Base-by-base conservation (phyloP, 148 eudicot species). In the Camellia granthamiana region DNA sequence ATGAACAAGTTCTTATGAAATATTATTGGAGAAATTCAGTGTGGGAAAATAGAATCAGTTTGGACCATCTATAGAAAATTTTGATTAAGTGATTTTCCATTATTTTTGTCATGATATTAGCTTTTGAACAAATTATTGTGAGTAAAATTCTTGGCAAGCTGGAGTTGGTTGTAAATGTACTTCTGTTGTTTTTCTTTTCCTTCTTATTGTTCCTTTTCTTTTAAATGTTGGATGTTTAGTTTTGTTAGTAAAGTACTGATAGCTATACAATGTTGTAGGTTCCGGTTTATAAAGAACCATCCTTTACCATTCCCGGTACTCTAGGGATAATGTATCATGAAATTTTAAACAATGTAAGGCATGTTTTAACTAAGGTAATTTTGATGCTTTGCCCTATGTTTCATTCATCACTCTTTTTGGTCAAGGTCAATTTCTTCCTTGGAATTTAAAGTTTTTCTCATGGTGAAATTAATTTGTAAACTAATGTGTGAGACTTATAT, bases 351-450 rank as follows among this genome's bases (percentile, higher is more conserved):
- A 23, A 23, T 23, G 23, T 23, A 23, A 23, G 23, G 23, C 23
- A 23, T 23, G 23, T 23, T 23, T 23, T 23, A 23, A 23, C 99
- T 19, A 93, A 96, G 98, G 99, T 93, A 81, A 83, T 69, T 64
- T 14, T 78, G 81, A 79, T 81, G 43, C 42, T 52, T 21, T 66
- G 42, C 61, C 68, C 44, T 19, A 11, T 47, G 11, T 54, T 82
- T 23, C 42, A 16, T 56, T 55, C 74, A 44, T 1, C 43, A 62
- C 21, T 6, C 54, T 19, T 4, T 3, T 44, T 43, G 41, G 54
- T 51, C 16, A 15, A 54, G 8, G 3, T 49, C 71, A 18, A 54
- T 61, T 62, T 49, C 72, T 60, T 70, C 23, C 56, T 55, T 13
- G 44, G 67, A 59, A 38, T 38, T 42, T 49, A 18, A 66, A 62